Evolutionary conservation across 108 stramenopile species (phyloP), one percentile per base, ranked within the genome.

Genomic region (Aureococcus anophagefferens): DNA sequence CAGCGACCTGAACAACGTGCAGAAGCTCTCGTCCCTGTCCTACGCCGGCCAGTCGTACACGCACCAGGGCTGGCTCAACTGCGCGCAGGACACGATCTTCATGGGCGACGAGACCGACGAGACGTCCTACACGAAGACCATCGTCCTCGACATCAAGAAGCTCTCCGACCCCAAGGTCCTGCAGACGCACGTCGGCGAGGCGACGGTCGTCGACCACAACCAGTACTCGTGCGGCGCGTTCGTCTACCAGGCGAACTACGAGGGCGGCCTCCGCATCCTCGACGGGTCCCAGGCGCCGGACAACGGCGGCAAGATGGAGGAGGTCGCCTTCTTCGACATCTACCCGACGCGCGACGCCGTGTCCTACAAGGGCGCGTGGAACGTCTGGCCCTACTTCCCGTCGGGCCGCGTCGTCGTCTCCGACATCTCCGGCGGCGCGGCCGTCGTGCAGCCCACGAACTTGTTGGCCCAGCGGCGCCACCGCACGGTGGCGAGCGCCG

Each of bases 51-150:
- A 28, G 0, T 67, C 30, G 0, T 83, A 80, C 65, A 80, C 77
- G 0, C 83, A 83, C 51, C 79, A 83, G 34, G 82, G 82, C 37
- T 83, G 78, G 82, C 67, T 83, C 30, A 74, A 76, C 32, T 45
- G 67, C 4, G 82, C 79, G 30, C 45, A 71, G 62, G 72, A 30
- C 28, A 67, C 76, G 9, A 32, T 83, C 32, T 37, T 80, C 62
- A 40, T 80, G 29, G 72, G 63, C 36, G 82, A 83, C 74, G 82
- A 83, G 65, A 0, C 13, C 13, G 40, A 44, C 13, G 40, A 44
- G n/a, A n/a, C n/a, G n/a, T n/a, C n/a, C n/a, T n/a, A n/a, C n/a
- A n/a, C n/a, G n/a, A n/a, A n/a, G n/a, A n/a, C n/a, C n/a, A n/a
- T n/a, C n/a, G n/a, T n/a, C n/a, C n/a, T n/a, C n/a, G n/a, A n/a